Base-by-base conservation (phyloP, 2,329 filamentous ascomycete genomes). In the Thermoascus crustaceus region DNA sequence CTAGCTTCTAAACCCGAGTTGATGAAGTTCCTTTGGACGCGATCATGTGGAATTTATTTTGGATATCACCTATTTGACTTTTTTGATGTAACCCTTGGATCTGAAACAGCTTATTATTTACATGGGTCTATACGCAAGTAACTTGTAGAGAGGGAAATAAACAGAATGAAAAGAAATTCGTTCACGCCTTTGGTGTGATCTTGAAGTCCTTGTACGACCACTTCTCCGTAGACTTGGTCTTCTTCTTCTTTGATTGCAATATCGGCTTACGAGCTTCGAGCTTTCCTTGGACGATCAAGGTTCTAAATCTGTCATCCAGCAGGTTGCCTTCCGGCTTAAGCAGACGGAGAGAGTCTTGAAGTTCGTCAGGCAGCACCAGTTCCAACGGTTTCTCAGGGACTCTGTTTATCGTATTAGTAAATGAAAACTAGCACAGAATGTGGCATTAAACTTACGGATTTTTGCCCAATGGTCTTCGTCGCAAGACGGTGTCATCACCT, bases 201-300 rank as follows among this genome's bases (percentile, higher is more conserved):
- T 70, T 73, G 63, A 94, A 98, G 59, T 98, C 91, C 72, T 98
- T 98, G 69, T 94, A 85, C 29, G 81, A 78, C 91, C 91, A 98
- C 67, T 96, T 98, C 75, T 96, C 91, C 5, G 86, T 94, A 34
- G 79, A 64, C 60, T 84, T 85, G 48, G 70, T 79, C 72, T 80
- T 88, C 44, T 77, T 76, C 69, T 91, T 85, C 73, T 85, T 94
- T 52, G 74, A 75, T 66, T 91, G 89, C 5, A 80, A 75, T 39
- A 89, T 76, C 34, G 80, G 80, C 57, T 81, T 81, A 49, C 91
- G 75, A 32, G 76, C 75, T 69, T 98, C 91, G 42, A 98, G 66
- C 66, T 91, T 94, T 40, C 91, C 91, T 44, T 87, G 78, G 21
- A 96, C 74, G 43, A 96, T 69, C 64, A 96, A 71, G 58, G 77